A percentile compares a stretch with the other conserved stretches of the same genome.
Conservation (phyloP, 2,329 filamentous ascomycete species). For the Penicillium griseofulvum region DNA sequence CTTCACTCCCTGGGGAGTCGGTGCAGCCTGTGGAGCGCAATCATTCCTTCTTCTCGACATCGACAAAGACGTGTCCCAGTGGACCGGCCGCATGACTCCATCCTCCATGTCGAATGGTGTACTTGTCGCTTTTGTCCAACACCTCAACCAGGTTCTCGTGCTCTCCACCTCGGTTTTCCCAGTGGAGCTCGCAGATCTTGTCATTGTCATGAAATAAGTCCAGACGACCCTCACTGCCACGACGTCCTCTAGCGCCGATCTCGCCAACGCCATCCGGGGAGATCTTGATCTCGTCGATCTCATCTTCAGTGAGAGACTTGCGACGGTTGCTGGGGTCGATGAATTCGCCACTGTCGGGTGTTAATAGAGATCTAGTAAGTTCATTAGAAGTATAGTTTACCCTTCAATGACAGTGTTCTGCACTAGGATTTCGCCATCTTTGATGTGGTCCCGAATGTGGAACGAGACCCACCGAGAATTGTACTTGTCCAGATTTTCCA, state of each 20-base stretch:
- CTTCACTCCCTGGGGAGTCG: neutral
- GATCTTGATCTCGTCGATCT: slow-evolving; percentile 32
- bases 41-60: slow-evolving; percentile 26
- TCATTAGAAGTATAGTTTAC: slow-evolving; percentile 11
- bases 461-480: slow-evolving; percentile 31
- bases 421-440: slow-evolving; percentile 25
- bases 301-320: slow-evolving; percentile 28
- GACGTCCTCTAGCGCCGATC: slow-evolving; percentile 29
- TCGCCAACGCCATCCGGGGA: slow-evolving; percentile 30
- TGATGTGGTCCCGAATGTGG: slow-evolving; percentile 30
- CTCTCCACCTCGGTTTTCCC: slow-evolving; percentile 31
- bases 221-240: slow-evolving; percentile 34
- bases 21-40: slow-evolving; percentile 12
- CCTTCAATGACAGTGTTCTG: slow-evolving; percentile 31
- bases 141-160: slow-evolving; percentile 27
- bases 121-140: slow-evolving; percentile 25
- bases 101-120: slow-evolving; percentile 29
- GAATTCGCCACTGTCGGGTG: slow-evolving; percentile 26
- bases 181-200: slow-evolving; percentile 36
- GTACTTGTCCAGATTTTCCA: slow-evolving; percentile 20
- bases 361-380: slow-evolving; percentile 3
- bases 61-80: slow-evolving; percentile 33
- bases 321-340: slow-evolving; percentile 22
- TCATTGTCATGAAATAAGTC: slow-evolving; percentile 31
- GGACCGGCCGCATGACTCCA: slow-evolving; percentile 32